These are phyloP conservation scores for Logfia minima DNA, from an alignment of 129 eudicot species.

Conservation along the genomic window DNA sequence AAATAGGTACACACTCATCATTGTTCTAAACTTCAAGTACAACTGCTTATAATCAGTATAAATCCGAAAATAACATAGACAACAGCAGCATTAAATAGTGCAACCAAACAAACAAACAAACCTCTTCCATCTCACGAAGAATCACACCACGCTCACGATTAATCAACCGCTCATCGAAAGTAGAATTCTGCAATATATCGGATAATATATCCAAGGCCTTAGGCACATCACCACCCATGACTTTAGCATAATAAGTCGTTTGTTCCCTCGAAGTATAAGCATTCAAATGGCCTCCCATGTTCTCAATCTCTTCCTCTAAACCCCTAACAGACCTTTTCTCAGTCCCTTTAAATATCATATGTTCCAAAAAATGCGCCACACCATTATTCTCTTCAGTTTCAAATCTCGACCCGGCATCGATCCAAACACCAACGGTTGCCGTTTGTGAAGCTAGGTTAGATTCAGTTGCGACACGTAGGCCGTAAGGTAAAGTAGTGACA, in stretches of 20 bases:
- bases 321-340: constrained; percentile 48
- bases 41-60: background rate
- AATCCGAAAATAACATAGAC: background rate
- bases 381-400: constrained; percentile 80
- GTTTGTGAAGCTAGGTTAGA: constrained; percentile 55
- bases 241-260: constrained; percentile 74
- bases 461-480: constrained; percentile 94
- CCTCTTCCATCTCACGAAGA: constrained; percentile 95
- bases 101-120: background rate
- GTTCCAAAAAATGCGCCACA: constrained; percentile 84
- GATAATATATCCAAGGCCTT: constrained; percentile 66
- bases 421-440: constrained; percentile 91
- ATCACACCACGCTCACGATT: constrained; percentile 77
- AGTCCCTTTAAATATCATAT: constrained; percentile 87
- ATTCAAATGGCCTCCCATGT: constrained; percentile 97
- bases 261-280: constrained; percentile 89
- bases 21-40: background rate
- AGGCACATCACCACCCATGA: constrained; percentile 59
- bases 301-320: constrained; percentile 92
- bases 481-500: constrained; percentile 86
- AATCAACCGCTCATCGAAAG: constrained; percentile 67
- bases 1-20: background rate
- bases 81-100: background rate
- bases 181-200: constrained; percentile 84
- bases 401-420: constrained; percentile 83